Percentiles rank a stretch among this genome's conserved stretches.
Conservation (phyloP, 768 basidiomycete species). For the Psilocybe sp. region DNA sequence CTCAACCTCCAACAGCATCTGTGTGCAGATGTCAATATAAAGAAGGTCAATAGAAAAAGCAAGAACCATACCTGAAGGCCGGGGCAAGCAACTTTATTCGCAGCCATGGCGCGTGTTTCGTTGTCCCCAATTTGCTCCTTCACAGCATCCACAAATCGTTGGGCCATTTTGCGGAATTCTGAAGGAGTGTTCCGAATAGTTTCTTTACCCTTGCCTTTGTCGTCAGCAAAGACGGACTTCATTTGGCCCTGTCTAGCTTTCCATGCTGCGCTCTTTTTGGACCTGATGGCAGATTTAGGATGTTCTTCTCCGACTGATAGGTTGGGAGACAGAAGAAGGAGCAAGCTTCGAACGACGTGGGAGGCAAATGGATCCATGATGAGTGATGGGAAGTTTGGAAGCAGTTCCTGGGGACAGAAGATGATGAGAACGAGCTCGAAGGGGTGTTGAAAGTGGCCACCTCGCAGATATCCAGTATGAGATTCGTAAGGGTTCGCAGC, state of each 20-base stretch:
- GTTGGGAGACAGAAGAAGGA: conserved; percentile 72
- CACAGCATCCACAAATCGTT: conserved; percentile 47
- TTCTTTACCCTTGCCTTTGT: conserved; percentile 35
- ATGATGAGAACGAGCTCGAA: not conserved
- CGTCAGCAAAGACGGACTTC: conserved; percentile 69
- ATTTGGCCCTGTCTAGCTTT: conserved; percentile 78
- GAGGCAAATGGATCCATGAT: conserved; percentile 88
- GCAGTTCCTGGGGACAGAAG: conserved; percentile 57
- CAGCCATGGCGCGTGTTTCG: conserved; percentile 75
- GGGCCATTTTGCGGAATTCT: conserved; percentile 46
- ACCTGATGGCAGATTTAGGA: conserved; percentile 53
- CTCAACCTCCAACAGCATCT: conserved; percentile 87
- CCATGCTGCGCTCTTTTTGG: conserved; percentile 82
- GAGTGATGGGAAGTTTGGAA: conserved; percentile 58
- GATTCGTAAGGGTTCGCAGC: conserved; percentile 59
- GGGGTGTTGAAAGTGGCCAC: conserved; percentile 35
- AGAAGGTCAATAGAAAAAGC: conserved; percentile 1
- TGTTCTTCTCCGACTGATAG: conserved; percentile 37
- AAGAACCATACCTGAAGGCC: conserved; percentile 56
- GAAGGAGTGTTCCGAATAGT: conserved; percentile 31
- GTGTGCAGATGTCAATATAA: conserved; percentile 9
- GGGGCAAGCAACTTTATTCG: conserved; percentile 75
- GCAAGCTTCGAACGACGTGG: conserved; percentile 80
- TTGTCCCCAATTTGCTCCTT: conserved; percentile 57
- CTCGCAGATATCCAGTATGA: conserved; percentile 63